A percentile compares a stretch with the other conserved stretches of the same genome.
phyloP scores from a whole-genome alignment of 1,139 yeast genomes.

The Saccharomyces pastorianus region DNA sequence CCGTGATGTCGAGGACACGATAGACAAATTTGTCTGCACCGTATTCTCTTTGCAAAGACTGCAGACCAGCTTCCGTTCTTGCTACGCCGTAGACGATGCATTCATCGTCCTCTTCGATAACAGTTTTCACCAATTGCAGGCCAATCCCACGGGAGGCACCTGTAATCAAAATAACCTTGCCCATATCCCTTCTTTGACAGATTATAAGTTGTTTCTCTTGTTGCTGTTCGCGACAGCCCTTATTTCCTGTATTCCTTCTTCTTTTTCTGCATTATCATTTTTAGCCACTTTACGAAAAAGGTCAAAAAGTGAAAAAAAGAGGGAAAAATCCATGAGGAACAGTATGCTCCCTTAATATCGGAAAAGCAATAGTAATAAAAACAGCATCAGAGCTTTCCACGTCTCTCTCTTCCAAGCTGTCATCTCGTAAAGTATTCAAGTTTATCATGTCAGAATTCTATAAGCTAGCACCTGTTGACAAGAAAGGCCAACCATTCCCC shows the following conservation, averaged over 20 bases:
- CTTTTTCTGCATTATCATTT: neutral
- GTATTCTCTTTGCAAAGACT: slow-evolving; percentile 37
- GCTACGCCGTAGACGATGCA: slow-evolving; percentile 72
- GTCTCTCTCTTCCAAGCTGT: neutral
- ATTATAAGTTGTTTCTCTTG: slow-evolving; percentile 14
- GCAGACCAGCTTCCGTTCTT: slow-evolving; percentile 46
- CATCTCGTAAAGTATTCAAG: neutral
- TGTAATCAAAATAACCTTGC: slow-evolving; percentile 46
- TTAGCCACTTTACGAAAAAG: neutral
- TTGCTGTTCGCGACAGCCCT: neutral
- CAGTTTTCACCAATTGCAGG: slow-evolving; percentile 48
- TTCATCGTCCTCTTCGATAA: slow-evolving; percentile 40
- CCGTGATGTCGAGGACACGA: slow-evolving; percentile 62
- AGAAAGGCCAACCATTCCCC: slow-evolving; percentile 47
- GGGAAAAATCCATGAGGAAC: neutral
- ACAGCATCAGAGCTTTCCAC: neutral
- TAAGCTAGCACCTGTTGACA: slow-evolving; percentile 42
- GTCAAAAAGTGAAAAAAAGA: neutral
- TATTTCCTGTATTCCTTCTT: neutral
- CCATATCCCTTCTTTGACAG: neutral
- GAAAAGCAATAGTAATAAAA: neutral
- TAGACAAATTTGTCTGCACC: slow-evolving; percentile 45
- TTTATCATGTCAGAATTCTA: slow-evolving; percentile 34
- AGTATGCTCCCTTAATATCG: neutral
- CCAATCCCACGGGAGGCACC: slow-evolving; percentile 85